These are phyloP conservation scores for Sporisorium sorghi DNA, from an alignment of 1,284 basidiomycete genomes.

Conservation along the genomic window DNA sequence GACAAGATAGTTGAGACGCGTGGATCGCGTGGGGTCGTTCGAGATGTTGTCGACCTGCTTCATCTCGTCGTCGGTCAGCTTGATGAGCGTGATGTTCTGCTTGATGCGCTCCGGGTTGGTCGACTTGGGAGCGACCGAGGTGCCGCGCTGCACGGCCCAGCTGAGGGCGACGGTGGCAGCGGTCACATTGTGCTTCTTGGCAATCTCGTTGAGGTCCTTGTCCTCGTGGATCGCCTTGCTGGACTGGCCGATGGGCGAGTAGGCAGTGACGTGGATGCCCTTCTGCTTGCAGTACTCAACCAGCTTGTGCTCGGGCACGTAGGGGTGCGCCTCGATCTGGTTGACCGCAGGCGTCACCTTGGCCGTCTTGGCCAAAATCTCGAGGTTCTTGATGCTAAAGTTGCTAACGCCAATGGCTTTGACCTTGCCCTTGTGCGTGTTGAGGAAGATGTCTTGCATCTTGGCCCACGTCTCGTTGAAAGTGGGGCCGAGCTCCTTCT, in stretches of 20 bases:
- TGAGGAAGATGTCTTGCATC: constrained; percentile 62
- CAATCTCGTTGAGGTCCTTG: constrained; percentile 76
- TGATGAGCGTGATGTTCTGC: constrained; percentile 78
- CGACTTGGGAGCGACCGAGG: constrained; percentile 56
- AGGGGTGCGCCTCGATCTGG: constrained; percentile 61
- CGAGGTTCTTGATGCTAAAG: constrained; percentile 53
- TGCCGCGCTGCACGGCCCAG: constrained; percentile 78
- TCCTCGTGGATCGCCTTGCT: constrained; percentile 80
- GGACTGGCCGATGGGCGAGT: constrained; percentile 84
- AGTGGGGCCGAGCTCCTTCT: constrained; percentile 44
- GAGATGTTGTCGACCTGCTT: constrained; percentile 46
- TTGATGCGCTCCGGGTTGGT: constrained; percentile 78
- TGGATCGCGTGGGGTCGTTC: constrained; percentile 47
- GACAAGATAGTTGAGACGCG: constrained; percentile 32
- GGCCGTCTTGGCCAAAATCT: constrained; percentile 49
- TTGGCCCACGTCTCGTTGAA: constrained; percentile 60
- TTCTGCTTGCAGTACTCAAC: constrained; percentile 77
- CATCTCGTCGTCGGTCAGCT: constrained; percentile 76
- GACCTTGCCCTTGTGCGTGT: constrained; percentile 59
- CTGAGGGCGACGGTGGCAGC: constrained; percentile 76
- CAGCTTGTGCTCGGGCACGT: constrained; percentile 74
- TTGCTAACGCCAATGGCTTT: constrained; percentile 75
- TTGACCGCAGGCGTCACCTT: constrained; percentile 60
- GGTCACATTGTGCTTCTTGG: constrained; percentile 74
- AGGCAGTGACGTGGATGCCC: constrained; percentile 81